A percentile compares a stretch with the other conserved stretches of the same genome.
Conservation (phyloP, 1,284 basidiomycete species). For the Malassezia yamatoensis region DNA sequence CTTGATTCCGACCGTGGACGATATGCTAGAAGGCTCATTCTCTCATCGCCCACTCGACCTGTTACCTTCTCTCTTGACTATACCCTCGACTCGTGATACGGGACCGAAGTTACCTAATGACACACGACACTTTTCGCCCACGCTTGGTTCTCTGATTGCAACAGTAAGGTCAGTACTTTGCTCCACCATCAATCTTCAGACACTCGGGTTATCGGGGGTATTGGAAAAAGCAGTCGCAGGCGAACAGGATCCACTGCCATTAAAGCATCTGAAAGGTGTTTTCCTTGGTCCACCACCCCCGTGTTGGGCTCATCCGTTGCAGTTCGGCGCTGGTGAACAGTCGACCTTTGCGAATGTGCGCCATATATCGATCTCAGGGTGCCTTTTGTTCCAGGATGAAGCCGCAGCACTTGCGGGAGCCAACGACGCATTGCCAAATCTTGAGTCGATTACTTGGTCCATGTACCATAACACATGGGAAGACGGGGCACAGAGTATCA, state of each 20-base stretch:
- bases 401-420: constrained; percentile 7
- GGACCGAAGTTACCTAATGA: neutral
- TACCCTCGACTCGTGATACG: neutral
- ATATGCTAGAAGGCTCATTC: neutral
- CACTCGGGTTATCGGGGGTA: constrained; percentile 7
- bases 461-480: neutral
- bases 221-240: constrained; percentile 10
- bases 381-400: constrained; percentile 8
- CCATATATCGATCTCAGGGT: constrained; percentile 4
- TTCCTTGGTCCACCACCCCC: constrained; percentile 10
- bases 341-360: neutral
- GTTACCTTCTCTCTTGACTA: neutral
- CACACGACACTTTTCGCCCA: neutral
- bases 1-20: neutral
- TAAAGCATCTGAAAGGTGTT: neutral
- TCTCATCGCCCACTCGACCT: constrained; percentile 3
- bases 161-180: neutral
- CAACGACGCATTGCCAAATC: constrained; percentile 3
- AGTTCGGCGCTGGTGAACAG: constrained; percentile 1
- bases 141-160: constrained; percentile 5
- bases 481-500: neutral
- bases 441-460: constrained; percentile 3
- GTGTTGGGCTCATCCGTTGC: constrained; percentile 5
- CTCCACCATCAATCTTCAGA: neutral
- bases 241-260: neutral